Base-by-base conservation (phyloP, 2,329 filamentous ascomycete species). In the Neopestalotiopsis rosae region DNA sequence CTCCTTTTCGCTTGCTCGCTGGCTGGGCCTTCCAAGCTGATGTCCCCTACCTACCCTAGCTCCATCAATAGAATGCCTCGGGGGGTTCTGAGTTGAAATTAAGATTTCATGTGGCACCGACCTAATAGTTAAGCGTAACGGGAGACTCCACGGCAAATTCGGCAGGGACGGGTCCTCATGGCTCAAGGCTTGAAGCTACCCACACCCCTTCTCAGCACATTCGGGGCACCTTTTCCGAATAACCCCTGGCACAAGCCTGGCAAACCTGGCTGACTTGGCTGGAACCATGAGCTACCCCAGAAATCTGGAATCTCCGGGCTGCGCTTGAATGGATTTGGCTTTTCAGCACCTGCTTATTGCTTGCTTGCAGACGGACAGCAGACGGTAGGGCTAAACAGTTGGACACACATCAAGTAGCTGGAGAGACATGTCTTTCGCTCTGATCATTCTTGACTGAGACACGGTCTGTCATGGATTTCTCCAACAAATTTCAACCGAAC, bases 101-200 rank as follows among this genome's bases (percentile, higher is more conserved):
- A 30, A 59, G 57, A 59, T 59, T 59, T 28, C 30, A 20, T 62
- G 32, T 34, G n/a, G 59, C 30, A 62, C 59, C 59, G 32, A n/a
- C 32, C 59, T 34, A 32, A 17, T 62, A 34, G n/a, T 62, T 62
- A 62, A 62, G 59, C 59, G 59, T 62, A 62, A 62, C 59, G 14
- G 59, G 17, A 20, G 34, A 32, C 14, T 30, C 30, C n/a, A 20
- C 28, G 59, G 32, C 28, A 34, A 40, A 20, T 62, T 62, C 59
- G 34, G 59, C 34, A 40, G 12, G n/a, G 34, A 34, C 30, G 32
- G 59, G 59, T 20, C 57, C 24, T 24, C 12, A 9, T 62, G 5
- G 5, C 32, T 30, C 9, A 12, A 62, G 28, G 28, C 30, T 20
- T 62, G 59, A 59, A 59, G 32, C 14, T 40, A 20, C 17, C 1